These are phyloP conservation scores for Scheffersomyces stipitis DNA, from an alignment of 805 yeast genomes.

Conservation along the genomic window DNA sequence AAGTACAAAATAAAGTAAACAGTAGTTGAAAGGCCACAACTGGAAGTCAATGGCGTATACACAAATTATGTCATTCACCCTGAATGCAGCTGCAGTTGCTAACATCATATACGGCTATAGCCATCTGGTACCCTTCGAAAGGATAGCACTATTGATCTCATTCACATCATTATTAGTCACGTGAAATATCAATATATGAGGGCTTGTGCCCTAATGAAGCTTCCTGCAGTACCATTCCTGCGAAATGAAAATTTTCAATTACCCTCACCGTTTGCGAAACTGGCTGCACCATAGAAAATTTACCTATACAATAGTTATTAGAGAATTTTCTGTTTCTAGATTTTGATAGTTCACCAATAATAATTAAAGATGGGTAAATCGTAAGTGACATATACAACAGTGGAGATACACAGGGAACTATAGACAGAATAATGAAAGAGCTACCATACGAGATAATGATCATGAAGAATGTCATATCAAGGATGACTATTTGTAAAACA, in stretches of 20 bases:
- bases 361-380: slow-evolving; percentile 37
- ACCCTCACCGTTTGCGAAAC: background rate
- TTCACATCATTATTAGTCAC: background rate
- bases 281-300: slow-evolving; percentile 4
- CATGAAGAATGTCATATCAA: background rate
- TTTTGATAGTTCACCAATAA: slow-evolving; percentile 13
- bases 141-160: no score
- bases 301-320: background rate
- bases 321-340: background rate
- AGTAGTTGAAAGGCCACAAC: no score
- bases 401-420: background rate
- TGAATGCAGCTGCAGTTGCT: no score
- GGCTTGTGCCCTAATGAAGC: slow-evolving; percentile 7
- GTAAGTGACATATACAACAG: slow-evolving; percentile 31
- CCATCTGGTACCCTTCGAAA: no score
- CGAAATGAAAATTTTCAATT: slow-evolving; percentile 9
- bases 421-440: background rate
- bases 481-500: background rate
- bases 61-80: no score
- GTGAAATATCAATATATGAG: background rate
- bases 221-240: background rate
- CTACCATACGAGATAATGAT: background rate
- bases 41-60: no score
- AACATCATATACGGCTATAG: no score
- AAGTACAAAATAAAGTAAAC: slow-evolving; percentile 1